Conservation (phyloP, 2,329 filamentous ascomycete genomes). For the Zymoseptoria pseudotritici region DNA sequence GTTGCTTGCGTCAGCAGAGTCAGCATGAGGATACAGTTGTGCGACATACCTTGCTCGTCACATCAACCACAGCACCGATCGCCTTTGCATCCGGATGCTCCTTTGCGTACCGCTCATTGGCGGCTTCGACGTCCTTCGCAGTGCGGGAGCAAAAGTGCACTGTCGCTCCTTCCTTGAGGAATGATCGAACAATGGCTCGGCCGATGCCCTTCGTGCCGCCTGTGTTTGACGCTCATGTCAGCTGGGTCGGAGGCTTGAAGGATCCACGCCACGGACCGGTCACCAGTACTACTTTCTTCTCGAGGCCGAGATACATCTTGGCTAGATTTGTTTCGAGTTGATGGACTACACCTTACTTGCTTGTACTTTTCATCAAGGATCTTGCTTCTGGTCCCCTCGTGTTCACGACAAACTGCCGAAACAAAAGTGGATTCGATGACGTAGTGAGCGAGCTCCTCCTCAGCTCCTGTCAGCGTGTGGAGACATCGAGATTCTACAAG, state of each 20-base stretch:
- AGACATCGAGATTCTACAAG: too few relatives aligned
- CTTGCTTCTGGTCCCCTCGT: too few relatives aligned
- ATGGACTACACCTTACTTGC: too few relatives aligned
- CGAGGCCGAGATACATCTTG: constrained; percentile 31
- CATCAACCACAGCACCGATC: constrained; percentile 21
- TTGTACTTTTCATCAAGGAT: too few relatives aligned
- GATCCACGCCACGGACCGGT: constrained; percentile 21
- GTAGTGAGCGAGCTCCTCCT: too few relatives aligned
- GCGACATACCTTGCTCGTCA: constrained; percentile 13
- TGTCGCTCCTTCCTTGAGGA: constrained; percentile 25
- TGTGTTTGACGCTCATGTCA: constrained; percentile 7
- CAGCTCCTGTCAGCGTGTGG: too few relatives aligned
- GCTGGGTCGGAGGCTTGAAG: background rate
- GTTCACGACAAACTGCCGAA: too few relatives aligned
- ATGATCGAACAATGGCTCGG: constrained; percentile 20
- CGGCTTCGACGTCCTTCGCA: constrained; percentile 14
- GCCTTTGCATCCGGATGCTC: constrained; percentile 17
- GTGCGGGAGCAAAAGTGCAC: constrained; percentile 29
- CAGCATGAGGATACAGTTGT: background rate
- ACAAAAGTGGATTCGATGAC: too few relatives aligned
- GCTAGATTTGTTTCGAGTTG: too few relatives aligned
- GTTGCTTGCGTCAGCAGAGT: background rate
- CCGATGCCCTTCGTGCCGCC: constrained; percentile 30
- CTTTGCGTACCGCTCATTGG: constrained; percentile 11
- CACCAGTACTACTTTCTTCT: constrained; percentile 30